Conservation (phyloP, 2,329 filamentous ascomycete genomes). For the Penicillium frequentans region DNA sequence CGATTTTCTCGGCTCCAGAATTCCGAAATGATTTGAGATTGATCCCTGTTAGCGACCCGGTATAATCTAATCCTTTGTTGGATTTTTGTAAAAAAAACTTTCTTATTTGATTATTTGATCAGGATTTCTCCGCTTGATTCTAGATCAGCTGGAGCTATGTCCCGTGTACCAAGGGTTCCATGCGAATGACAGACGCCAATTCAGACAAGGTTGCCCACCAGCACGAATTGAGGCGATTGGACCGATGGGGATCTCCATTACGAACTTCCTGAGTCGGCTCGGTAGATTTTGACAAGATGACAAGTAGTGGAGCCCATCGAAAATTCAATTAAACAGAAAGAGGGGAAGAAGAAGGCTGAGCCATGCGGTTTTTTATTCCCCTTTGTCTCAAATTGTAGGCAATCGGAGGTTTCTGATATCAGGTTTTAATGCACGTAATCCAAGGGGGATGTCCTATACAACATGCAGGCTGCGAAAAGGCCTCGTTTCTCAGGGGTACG, state of each 20-base stretch:
- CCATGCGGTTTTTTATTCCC: too few species aligned
- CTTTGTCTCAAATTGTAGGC: not conserved
- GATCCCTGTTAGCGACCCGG: too few species aligned
- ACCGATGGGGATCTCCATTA: conserved; percentile 9
- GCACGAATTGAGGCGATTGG: conserved; percentile 6
- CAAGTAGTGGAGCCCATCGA: not conserved
- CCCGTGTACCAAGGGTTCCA: not conserved
- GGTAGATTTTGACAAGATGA: conserved; percentile 13
- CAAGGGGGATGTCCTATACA: not conserved
- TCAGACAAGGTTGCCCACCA: conserved; percentile 10
- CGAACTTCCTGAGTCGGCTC: conserved; percentile 12
- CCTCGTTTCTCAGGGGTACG: not conserved
- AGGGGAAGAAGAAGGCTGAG: not conserved
- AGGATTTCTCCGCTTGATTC: not conserved
- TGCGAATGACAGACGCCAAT: conserved; percentile 15
- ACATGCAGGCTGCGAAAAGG: not conserved
- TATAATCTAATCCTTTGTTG: too few species aligned
- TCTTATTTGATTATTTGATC: not conserved
- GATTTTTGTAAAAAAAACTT: not conserved
- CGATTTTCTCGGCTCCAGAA: too few species aligned
- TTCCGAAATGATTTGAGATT: not conserved
- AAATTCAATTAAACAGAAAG: not conserved
- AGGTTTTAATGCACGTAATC: not conserved
- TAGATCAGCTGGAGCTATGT: not conserved
- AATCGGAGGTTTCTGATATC: not conserved